phyloP scores from a whole-genome alignment of 345 rosid genomes.

The Viola odorata region DNA sequence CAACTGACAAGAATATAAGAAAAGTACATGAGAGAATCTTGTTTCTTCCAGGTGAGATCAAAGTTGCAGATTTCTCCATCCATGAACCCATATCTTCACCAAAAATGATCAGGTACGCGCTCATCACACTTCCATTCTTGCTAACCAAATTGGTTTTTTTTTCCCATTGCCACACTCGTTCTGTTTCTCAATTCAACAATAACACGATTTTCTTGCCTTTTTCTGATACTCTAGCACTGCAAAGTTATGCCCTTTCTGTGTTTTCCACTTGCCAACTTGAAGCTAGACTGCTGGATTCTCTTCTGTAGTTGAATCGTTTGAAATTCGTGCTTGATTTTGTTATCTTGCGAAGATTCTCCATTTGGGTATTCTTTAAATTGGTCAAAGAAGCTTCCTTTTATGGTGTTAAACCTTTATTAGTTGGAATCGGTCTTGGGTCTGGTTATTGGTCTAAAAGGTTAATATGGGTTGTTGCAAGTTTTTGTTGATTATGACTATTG shows the following conservation, averaged over 20 bases:
- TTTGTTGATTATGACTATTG: constrained; percentile 15
- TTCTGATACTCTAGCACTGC: constrained; percentile 1
- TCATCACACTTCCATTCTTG: neutral
- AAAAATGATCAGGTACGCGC: neutral
- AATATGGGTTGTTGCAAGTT: neutral
- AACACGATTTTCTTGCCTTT: neutral
- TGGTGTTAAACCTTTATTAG: neutral
- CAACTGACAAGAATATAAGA: too few relatives aligned
- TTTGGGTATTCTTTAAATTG: constrained; percentile 31
- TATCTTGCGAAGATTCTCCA: constrained; percentile 16
- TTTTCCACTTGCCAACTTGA: neutral
- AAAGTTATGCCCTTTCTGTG: constrained; percentile 2
- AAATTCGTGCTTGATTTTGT: constrained; percentile 13
- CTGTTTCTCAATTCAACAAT: neutral
- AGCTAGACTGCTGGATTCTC: constrained; percentile 6
- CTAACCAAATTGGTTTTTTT: neutral
- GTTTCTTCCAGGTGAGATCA: neutral
- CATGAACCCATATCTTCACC: neutral
- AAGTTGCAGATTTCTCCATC: neutral
- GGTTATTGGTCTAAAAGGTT: constrained; percentile 1
- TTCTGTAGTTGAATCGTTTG: neutral
- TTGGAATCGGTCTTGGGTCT: constrained; percentile 8
- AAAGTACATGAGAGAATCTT: constrained; percentile 4
- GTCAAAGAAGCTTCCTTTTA: constrained; percentile 4
- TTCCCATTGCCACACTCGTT: neutral